Conservation (phyloP, 345 rosid species). For the Lenwebbia sp. region DNA sequence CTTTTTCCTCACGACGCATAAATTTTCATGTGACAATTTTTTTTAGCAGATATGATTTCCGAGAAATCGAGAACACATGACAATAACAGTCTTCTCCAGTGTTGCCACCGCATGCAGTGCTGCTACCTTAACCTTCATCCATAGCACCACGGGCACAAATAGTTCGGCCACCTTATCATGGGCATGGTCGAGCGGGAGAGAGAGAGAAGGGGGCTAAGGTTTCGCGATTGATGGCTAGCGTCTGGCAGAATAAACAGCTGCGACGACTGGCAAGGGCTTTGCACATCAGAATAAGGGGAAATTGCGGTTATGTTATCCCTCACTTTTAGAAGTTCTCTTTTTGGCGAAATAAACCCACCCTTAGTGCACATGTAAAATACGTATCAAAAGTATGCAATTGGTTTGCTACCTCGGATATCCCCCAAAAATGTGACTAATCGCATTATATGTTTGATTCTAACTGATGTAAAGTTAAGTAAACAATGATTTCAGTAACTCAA, state of each 20-base stretch:
- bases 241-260: no score
- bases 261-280: no score
- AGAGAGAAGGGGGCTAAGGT: not conserved
- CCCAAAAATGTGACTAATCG: not conserved
- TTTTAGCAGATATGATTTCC: no score
- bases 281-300: no score
- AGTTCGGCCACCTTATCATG: not conserved
- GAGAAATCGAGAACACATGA: rapidly evolving
- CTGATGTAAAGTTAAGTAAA: not conserved
- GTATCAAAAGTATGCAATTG: not conserved
- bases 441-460: not conserved
- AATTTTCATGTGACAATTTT: no score
- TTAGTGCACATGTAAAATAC: no score
- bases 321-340: no score
- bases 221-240: rapidly evolving
- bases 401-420: not conserved
- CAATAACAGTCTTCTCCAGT: not conserved
- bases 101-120: rapidly evolving
- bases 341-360: no score
- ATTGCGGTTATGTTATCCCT: no score
- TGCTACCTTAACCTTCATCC: not conserved
- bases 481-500: not conserved
- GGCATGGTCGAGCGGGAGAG: not conserved
- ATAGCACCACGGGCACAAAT: not conserved
- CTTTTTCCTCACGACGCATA: no score